A percentile compares a stretch with the other conserved stretches of the same genome.
These are phyloP conservation scores for Brachypodium distachyon DNA, from an alignment of 202 grass and related monocot genomes.

Conservation along the genomic window DNA sequence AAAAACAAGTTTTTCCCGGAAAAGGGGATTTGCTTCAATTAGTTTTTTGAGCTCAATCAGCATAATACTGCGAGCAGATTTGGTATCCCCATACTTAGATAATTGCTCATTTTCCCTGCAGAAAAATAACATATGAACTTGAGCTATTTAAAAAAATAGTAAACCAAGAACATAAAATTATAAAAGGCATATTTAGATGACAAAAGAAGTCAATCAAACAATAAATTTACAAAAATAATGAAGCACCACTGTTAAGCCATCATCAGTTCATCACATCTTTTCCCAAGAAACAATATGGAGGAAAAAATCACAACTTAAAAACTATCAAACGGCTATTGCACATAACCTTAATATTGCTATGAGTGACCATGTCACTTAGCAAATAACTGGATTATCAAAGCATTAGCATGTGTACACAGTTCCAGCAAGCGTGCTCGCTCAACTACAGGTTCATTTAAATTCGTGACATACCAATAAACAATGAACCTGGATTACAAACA, in stretches of 20 bases:
- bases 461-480: background rate
- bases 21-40: conserved; percentile 97
- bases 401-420: background rate
- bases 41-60: conserved; percentile 94
- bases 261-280: background rate
- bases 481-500: background rate
- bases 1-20: conserved; percentile 86
- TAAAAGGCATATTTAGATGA: background rate
- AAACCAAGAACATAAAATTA: conserved; percentile 7
- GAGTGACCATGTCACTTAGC: background rate
- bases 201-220: background rate
- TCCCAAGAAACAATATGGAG: background rate
- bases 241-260: background rate
- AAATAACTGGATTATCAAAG: conserved; percentile 5
- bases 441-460: background rate
- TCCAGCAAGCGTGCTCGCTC: background rate
- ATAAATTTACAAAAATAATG: background rate
- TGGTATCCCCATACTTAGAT: conserved; percentile 93
- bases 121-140: conserved; percentile 8
- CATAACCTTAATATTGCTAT: background rate
- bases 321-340: background rate
- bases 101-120: conserved; percentile 97
- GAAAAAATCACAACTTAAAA: background rate
- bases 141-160: background rate
- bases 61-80: conserved; percentile 92